Conservation (phyloP, 495 filamentous ascomycete genomes). For the Podospora anserina region DNA sequence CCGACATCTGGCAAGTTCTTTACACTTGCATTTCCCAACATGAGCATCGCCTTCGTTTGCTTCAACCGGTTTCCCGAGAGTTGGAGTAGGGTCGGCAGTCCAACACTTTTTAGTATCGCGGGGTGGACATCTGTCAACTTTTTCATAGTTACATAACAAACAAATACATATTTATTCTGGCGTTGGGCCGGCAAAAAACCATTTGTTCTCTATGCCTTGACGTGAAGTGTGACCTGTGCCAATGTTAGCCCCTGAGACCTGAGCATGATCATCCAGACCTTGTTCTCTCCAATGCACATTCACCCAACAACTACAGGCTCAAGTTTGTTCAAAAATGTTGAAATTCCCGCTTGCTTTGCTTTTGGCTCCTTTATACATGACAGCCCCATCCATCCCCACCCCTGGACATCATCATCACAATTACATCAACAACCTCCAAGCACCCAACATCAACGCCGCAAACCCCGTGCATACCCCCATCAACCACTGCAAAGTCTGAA, state of each 20-base stretch:
- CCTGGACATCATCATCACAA: neutral
- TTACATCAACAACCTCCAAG: conserved; percentile 82
- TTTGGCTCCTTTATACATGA: neutral
- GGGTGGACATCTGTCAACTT: neutral
- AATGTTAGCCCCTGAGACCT: neutral
- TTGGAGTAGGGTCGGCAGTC: conserved; percentile 2
- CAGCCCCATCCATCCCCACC: neutral
- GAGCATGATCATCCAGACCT: neutral
- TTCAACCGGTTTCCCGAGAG: neutral
- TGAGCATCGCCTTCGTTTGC: neutral
- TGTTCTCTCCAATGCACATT: neutral
- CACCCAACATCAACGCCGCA: conserved; percentile 89
- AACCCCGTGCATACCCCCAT: conserved; percentile 95
- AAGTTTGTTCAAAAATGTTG: neutral
- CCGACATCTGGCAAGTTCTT: neutral
- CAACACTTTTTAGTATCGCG: neutral
- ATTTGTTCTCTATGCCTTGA: neutral
- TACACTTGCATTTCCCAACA: conserved; percentile 10
- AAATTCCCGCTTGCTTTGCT: neutral
- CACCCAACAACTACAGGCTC: neutral
- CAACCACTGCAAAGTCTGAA: conserved; percentile 95
- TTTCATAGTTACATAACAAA: conserved; percentile 5
- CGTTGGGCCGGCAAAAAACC: conserved; percentile 4
- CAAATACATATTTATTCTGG: conserved; percentile 1
- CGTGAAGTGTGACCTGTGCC: neutral